These are phyloP conservation scores for Juglanconis oblonga DNA, from an alignment of 2,329 filamentous ascomycete genomes.

Conservation along the genomic window DNA sequence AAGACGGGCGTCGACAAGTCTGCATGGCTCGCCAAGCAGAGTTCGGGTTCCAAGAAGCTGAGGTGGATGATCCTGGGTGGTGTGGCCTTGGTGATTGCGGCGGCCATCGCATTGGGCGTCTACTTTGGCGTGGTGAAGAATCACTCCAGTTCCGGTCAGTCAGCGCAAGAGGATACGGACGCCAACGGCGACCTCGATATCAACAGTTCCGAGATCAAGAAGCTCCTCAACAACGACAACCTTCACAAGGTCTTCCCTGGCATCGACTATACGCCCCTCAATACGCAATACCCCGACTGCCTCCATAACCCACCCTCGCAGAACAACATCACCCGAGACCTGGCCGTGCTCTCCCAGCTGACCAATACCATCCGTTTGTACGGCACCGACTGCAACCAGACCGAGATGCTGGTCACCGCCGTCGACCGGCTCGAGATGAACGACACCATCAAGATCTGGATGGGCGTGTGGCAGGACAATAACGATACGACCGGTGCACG, in stretches of 20 bases:
- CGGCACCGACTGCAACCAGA: constrained; percentile 97
- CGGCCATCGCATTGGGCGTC: constrained; percentile 70
- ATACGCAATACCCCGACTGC: constrained; percentile 87
- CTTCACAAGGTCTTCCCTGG: constrained; percentile 93
- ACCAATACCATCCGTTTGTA: constrained; percentile 87
- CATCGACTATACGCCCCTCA: constrained; percentile 91
- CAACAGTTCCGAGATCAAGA: constrained; percentile 76
- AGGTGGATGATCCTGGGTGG: constrained; percentile 66
- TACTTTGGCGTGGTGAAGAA: constrained; percentile 69
- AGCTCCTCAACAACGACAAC: constrained; percentile 73
- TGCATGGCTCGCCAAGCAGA: constrained; percentile 60
- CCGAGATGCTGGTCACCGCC: constrained; percentile 84
- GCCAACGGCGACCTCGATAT: constrained; percentile 69
- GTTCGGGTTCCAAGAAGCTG: constrained; percentile 60
- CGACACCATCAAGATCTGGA: constrained; percentile 78
- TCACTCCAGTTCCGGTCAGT: constrained; percentile 37
- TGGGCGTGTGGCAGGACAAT: constrained; percentile 88
- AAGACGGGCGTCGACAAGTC: constrained; percentile 54
- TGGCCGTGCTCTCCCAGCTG: constrained; percentile 85
- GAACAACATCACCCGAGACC: constrained; percentile 89
- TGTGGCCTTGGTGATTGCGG: constrained; percentile 64
- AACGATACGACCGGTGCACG: constrained; percentile 81
- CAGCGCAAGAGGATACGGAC: constrained; percentile 57
- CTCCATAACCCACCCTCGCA: constrained; percentile 74
- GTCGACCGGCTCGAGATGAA: constrained; percentile 72